A percentile compares a stretch with the other conserved stretches of the same genome.
phyloP scores from a whole-genome alignment of 2,329 filamentous ascomycete genomes.

The Lachnellula hyalina region DNA sequence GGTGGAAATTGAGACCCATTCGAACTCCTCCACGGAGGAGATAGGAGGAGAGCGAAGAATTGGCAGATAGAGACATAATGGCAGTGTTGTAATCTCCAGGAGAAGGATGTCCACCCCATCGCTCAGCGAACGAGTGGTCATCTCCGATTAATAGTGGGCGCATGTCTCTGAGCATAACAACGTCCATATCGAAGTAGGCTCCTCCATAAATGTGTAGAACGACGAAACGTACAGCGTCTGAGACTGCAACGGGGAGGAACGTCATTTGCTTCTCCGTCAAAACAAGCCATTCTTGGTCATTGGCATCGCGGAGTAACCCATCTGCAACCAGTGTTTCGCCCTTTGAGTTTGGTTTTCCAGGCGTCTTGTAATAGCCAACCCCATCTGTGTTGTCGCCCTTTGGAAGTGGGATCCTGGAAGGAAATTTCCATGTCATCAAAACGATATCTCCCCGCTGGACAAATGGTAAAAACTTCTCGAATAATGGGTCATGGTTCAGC shows the following conservation, averaged over 20 bases:
- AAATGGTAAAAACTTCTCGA: constrained; percentile 47
- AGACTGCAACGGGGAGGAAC: constrained; percentile 52
- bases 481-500: constrained; percentile 45
- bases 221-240: constrained; percentile 50
- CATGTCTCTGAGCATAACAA: constrained; percentile 49
- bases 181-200: constrained; percentile 52
- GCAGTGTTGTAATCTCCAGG: constrained; percentile 54
- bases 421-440: constrained; percentile 49
- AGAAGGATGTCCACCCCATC: constrained; percentile 47
- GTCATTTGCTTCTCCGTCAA: constrained; percentile 51
- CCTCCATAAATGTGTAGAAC: constrained; percentile 49
- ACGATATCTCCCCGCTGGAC: constrained; percentile 48
- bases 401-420: constrained; percentile 45
- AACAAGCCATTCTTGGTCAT: constrained; percentile 47
- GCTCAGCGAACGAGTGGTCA: constrained; percentile 46
- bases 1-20: constrained; percentile 54
- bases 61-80: constrained; percentile 51
- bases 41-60: constrained; percentile 49
- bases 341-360: constrained; percentile 35
- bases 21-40: constrained; percentile 49
- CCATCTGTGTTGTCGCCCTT: constrained; percentile 44
- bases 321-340: constrained; percentile 40
- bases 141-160: constrained; percentile 47
- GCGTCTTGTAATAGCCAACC: constrained; percentile 43
- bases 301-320: constrained; percentile 44